Conservation (phyloP, 345 rosid species). For the Arabidopsis thaliana region TAIR10.1 NC_003070.9:28071501-28072000, state of each 20-base stretch:
- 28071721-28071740: slow-evolving; percentile 84
- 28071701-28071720: slow-evolving; percentile 36
- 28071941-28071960: background rate
- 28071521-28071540: background rate
- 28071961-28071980: slow-evolving; percentile 8
- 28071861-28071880: slow-evolving; percentile 64
- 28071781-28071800: slow-evolving; percentile 82
- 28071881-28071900: slow-evolving; percentile 92
- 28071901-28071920: slow-evolving; percentile 86
- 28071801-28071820: slow-evolving; percentile 71
- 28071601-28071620: slow-evolving; percentile 83
- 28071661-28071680: slow-evolving; percentile 52
- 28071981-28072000: slow-evolving; percentile 49
- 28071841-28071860: slow-evolving; percentile 91
- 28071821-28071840: slow-evolving; percentile 89
- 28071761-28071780: slow-evolving; percentile 75
- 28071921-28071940: slow-evolving; percentile 57
- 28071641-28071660: slow-evolving; percentile 49
- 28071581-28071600: slow-evolving; percentile 79
- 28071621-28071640: slow-evolving; percentile 62
- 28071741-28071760: slow-evolving; percentile 86
- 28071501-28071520: slow-evolving; percentile 30
- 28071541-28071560: slow-evolving; percentile 70
- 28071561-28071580: slow-evolving; percentile 82
- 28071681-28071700: slow-evolving; percentile 51